Evolutionary conservation across 1,139 yeast genomes (phyloP).

Genomic region (Blastobotrys niveus): DNA sequence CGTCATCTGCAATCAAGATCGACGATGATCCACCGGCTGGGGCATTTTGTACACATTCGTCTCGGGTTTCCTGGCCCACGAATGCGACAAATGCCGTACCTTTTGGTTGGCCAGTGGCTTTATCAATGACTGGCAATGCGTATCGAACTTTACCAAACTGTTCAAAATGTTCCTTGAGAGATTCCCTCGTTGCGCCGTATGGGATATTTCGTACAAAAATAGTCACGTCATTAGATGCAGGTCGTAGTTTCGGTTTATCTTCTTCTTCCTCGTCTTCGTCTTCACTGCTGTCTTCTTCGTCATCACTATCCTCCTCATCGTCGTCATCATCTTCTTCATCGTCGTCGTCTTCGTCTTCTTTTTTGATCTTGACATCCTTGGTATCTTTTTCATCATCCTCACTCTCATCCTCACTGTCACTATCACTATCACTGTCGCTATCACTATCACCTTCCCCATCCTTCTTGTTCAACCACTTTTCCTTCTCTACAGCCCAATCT

Average conservation of each 20-base stretch:
- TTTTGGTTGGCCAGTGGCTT: slow-evolving; percentile 74
- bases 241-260: slow-evolving; percentile 32
- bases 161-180: slow-evolving; percentile 68
- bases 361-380: slow-evolving; percentile 25
- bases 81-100: slow-evolving; percentile 97
- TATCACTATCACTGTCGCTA: slow-evolving; percentile 36
- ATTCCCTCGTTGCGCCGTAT: slow-evolving; percentile 83
- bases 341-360: slow-evolving; percentile 27
- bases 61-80: slow-evolving; percentile 52
- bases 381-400: slow-evolving; percentile 29
- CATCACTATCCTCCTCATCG: slow-evolving; percentile 27
- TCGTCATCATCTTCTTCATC: slow-evolving; percentile 27
- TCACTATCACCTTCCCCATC: slow-evolving; percentile 40
- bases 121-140: slow-evolving; percentile 90
- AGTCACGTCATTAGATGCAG: slow-evolving; percentile 29
- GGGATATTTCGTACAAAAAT: slow-evolving; percentile 90
- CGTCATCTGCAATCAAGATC: slow-evolving; percentile 85
- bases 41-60: slow-evolving; percentile 67
- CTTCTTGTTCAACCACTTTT: slow-evolving; percentile 57
- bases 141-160: slow-evolving; percentile 85
- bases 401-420: slow-evolving; percentile 30
- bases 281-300: slow-evolving; percentile 29
- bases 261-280: slow-evolving; percentile 34
- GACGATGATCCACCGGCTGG: slow-evolving; percentile 69
- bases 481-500: slow-evolving; percentile 85